Percentiles rank a stretch among this genome's conserved stretches.
phyloP scores from a whole-genome alignment of 805 yeast species.

The Lipomyces yamadae region DNA sequence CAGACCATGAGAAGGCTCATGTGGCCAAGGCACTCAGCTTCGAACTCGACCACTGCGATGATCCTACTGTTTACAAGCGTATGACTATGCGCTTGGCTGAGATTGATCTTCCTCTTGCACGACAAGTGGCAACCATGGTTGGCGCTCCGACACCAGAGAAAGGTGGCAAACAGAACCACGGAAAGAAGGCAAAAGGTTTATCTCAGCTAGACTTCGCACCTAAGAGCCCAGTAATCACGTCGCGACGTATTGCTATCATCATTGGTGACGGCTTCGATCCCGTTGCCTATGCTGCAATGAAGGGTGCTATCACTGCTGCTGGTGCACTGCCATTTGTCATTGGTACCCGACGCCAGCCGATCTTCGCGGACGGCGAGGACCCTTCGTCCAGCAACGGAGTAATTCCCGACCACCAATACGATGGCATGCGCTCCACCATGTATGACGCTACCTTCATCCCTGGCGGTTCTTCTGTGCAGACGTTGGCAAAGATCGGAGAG shows the following conservation, averaged over 20 bases:
- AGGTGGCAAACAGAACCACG: neutral
- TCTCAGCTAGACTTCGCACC: slow-evolving; percentile 15
- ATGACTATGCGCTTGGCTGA: slow-evolving; percentile 10
- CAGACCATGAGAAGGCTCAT: slow-evolving; percentile 16
- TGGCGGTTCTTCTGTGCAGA: slow-evolving; percentile 14
- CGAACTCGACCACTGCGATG: slow-evolving; percentile 19
- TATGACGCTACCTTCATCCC: slow-evolving; percentile 16
- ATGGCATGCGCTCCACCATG: slow-evolving; percentile 13
- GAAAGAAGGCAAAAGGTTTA: neutral
- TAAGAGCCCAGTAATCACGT: neutral
- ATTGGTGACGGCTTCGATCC: slow-evolving; percentile 15
- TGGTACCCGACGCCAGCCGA: slow-evolving; percentile 8
- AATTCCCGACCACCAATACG: slow-evolving; percentile 9
- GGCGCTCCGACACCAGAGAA: slow-evolving; percentile 16
- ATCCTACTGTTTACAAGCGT: slow-evolving; percentile 12
- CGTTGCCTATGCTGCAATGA: neutral
- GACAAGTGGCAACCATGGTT: slow-evolving; percentile 6
- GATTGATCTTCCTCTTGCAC: slow-evolving; percentile 14
- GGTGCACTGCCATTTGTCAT: slow-evolving; percentile 9
- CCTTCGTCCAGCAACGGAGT: slow-evolving; percentile 5
- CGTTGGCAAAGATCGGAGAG: slow-evolving; percentile 6
- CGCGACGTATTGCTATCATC: slow-evolving; percentile 18
- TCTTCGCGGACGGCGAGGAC: slow-evolving; percentile 8
- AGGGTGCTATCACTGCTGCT: slow-evolving; percentile 2
- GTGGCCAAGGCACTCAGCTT: slow-evolving; percentile 13